These are phyloP conservation scores for Camellia oleifera DNA, from an alignment of 179 eudicot species.

Conservation along the genomic window DNA sequence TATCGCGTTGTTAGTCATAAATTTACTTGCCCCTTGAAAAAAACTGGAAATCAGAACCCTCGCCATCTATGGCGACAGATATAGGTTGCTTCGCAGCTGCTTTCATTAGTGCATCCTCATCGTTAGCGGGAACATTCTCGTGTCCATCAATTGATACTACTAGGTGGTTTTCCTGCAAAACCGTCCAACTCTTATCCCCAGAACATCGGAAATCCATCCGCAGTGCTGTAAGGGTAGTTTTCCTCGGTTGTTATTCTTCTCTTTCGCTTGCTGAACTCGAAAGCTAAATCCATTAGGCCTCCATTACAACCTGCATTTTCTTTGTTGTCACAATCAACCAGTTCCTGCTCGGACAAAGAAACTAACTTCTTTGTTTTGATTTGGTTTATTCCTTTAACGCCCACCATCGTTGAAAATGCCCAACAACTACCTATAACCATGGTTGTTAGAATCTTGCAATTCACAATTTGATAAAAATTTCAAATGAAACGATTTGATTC, in stretches of 20 bases:
- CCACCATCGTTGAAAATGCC: slow-evolving; percentile 77
- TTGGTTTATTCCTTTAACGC: slow-evolving; percentile 75
- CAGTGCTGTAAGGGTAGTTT: slow-evolving; percentile 60
- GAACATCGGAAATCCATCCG: slow-evolving; percentile 32
- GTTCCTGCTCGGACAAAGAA: slow-evolving; percentile 68
- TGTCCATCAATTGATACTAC: slow-evolving; percentile 69
- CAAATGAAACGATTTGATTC: too few relatives aligned
- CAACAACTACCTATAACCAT: slow-evolving; percentile 67
- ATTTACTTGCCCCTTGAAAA: too few relatives aligned
- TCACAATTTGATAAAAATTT: too few relatives aligned
- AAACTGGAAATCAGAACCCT: slow-evolving; percentile 24
- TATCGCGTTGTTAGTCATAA: too few relatives aligned
- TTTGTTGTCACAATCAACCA: slow-evolving; percentile 68
- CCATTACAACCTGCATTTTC: slow-evolving; percentile 75
- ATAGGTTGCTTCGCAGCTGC: slow-evolving; percentile 79
- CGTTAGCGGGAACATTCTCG: slow-evolving; percentile 60
- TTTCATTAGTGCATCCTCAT: slow-evolving; percentile 62
- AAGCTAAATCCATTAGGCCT: slow-evolving; percentile 76
- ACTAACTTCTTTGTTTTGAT: slow-evolving; percentile 62
- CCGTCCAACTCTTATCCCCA: background rate
- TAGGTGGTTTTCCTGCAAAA: slow-evolving; percentile 38
- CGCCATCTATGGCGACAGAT: slow-evolving; percentile 69
- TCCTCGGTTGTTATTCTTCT: slow-evolving; percentile 71
- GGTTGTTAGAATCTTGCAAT: too few relatives aligned
- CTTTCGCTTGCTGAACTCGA: slow-evolving; percentile 47